These are phyloP conservation scores for Dispira simplex DNA, from an alignment of 192 early-diverging fungal genomes.

Conservation along the genomic window DNA sequence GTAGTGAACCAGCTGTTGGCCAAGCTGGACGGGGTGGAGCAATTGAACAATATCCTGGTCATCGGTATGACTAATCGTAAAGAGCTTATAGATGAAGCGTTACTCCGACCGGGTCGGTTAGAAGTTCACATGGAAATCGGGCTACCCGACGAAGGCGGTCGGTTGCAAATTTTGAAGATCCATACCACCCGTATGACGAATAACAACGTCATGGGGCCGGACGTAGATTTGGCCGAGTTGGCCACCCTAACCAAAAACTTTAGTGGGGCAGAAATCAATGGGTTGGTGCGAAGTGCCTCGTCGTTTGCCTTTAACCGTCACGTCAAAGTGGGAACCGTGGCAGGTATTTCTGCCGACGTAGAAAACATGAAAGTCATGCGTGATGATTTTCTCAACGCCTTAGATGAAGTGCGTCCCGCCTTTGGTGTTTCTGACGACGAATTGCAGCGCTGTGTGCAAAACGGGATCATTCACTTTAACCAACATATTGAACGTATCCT, in stretches of 20 bases:
- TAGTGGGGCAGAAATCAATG: slow-evolving; percentile 92
- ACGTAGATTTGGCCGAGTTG: slow-evolving; percentile 75
- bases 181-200: slow-evolving; percentile 75
- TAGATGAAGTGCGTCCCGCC: slow-evolving; percentile 85
- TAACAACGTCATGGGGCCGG: slow-evolving; percentile 58
- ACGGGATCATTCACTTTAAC: slow-evolving; percentile 73
- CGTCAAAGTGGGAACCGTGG: slow-evolving; percentile 80
- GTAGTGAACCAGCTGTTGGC: slow-evolving; percentile 95
- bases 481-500: slow-evolving; percentile 40
- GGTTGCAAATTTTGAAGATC: slow-evolving; percentile 90
- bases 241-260: slow-evolving; percentile 89
- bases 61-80: slow-evolving; percentile 98
- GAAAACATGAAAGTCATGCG: slow-evolving; percentile 76
- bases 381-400: slow-evolving; percentile 74
- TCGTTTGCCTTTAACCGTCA: slow-evolving; percentile 96
- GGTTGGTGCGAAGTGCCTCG: slow-evolving; percentile 79
- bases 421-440: slow-evolving; percentile 92
- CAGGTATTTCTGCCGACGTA: slow-evolving; percentile 66
- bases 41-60: slow-evolving; percentile 93
- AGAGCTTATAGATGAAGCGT: slow-evolving; percentile 96
- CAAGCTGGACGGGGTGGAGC: slow-evolving; percentile 99
- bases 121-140: slow-evolving; percentile 97
- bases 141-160: slow-evolving; percentile 82
- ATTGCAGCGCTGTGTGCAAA: slow-evolving; percentile 66
- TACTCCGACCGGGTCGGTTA: slow-evolving; percentile 86